Base-by-base conservation (phyloP, 1,284 basidiomycete genomes). In the Rhodotorula sp. region DNA sequence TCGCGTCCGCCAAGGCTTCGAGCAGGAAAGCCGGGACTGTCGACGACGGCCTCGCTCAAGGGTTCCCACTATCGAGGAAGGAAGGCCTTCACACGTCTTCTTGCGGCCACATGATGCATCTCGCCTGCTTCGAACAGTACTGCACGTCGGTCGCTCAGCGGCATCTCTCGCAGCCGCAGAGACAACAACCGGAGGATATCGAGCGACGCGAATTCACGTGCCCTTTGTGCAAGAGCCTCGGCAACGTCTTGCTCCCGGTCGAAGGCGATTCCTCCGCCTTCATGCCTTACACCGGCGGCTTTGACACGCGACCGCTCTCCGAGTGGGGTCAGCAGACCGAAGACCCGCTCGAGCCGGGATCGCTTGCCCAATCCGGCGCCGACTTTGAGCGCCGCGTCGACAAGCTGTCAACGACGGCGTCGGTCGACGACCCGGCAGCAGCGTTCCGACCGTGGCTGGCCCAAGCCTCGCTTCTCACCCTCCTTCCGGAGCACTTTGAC, bases 61-160 rank as follows among this genome's bases (percentile, higher is more conserved):
- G 88, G 0, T 94, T 93, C 81, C 89, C 91, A 0, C 80, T 87
- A 0, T 84, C 86, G 49, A 90, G 90, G 21, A 87, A 88, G 46
- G 93, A 94, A 77, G 97, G 96, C 10, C 84, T 98, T 43, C 87
- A 95, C 79, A 85, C 90, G 6, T 95, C 94, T 5, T 90, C 94
- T 39, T 99, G 96, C 82, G 93, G 91, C 51, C 97, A 99, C 80
- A 89, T 95, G 85, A 99, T 99, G 95, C 97, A 99, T 82, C 84
- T 96, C 72, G 87, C 90, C 56, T 99, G 97, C 82, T 97, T 99
- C 84, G 89, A 91, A 69, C 89, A 90, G 1, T 99, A 99, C 81
- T 93, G 88, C 77, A 83, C 87, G 5, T 93, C 93, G 23, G 91
- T 97, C 66, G 88, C 93, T 68, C 89, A 91, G 75, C 88, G 96